phyloP scores from a whole-genome alignment of 163 green algal genomes.

The Scenedesmus sp. region DNA sequence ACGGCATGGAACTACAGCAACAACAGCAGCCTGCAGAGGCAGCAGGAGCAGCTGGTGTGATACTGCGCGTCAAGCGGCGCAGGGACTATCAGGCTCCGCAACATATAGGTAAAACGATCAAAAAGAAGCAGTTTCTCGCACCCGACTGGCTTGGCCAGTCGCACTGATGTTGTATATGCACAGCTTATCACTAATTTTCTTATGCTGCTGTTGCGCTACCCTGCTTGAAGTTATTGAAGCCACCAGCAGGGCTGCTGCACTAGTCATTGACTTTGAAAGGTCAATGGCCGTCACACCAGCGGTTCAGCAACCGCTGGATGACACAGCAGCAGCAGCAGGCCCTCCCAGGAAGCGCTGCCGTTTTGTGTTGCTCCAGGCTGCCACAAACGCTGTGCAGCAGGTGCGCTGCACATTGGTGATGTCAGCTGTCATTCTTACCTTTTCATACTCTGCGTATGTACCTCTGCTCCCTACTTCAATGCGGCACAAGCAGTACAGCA shows the following conservation, averaged over 20 bases:
- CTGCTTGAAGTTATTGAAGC: slow-evolving; percentile 31
- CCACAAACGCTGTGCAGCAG: not conserved
- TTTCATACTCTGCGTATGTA: too few species aligned
- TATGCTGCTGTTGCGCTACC: not conserved
- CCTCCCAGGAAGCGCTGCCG: slow-evolving; percentile 28
- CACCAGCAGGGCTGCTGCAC: slow-evolving; percentile 26
- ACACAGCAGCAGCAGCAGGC: not conserved
- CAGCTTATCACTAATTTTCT: not conserved
- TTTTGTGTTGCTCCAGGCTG: slow-evolving; percentile 17
- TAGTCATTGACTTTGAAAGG: not conserved
- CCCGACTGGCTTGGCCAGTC: not conserved
- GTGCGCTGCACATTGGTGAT: not conserved
- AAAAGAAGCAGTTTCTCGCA: not conserved
- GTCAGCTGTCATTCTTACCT: too few species aligned
- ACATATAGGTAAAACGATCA: not conserved
- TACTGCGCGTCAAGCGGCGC: slow-evolving; percentile 34
- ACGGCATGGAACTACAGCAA: not conserved
- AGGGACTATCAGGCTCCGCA: slow-evolving; percentile 28
- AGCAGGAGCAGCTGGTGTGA: slow-evolving; percentile 8
- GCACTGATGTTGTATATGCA: not conserved
- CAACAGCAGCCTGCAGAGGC: slow-evolving; percentile 4
- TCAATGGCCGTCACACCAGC: not conserved
- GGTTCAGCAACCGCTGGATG: not conserved
- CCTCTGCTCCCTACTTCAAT: too few species aligned
- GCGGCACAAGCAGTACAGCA: too few species aligned